A percentile compares a stretch with the other conserved stretches of the same genome.
Conservation (phyloP, 306 rosid genomes). For the Citrullus amarus region DNA sequence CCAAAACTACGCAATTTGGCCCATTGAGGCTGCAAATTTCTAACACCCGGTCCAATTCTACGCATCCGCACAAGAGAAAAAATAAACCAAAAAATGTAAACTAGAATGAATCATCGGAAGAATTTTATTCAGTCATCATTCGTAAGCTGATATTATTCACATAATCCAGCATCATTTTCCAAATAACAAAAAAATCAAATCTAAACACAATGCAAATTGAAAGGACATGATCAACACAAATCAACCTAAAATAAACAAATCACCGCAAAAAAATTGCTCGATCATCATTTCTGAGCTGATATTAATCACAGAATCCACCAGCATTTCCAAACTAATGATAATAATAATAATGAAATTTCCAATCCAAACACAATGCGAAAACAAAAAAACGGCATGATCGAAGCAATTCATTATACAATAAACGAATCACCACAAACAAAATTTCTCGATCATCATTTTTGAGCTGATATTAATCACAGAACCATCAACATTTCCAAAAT, state of each 20-base stretch:
- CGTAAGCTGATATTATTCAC: not conserved
- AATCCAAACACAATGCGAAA: not conserved
- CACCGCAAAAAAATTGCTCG: not conserved
- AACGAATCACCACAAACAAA: not conserved
- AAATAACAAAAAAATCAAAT: not conserved
- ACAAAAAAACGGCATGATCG: not conserved
- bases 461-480: not conserved
- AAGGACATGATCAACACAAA: not conserved
- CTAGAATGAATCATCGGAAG: not conserved
- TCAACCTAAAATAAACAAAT: not conserved
- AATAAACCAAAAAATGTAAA: not conserved
- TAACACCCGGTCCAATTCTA: not conserved
- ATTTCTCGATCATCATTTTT: not conserved
- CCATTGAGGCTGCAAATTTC: not conserved
- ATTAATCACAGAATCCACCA: not conserved
- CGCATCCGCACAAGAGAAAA: not conserved
- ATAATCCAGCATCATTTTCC: not conserved
- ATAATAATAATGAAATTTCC: not conserved
- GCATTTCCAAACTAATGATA: not conserved
- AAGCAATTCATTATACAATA: not conserved
- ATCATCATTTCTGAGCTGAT: not conserved
- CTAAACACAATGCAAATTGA: not conserved
- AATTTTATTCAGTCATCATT: not conserved
- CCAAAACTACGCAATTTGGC: not conserved
- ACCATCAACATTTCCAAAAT: not conserved